Evolutionary conservation across 2,329 filamentous ascomycete genomes (phyloP), one percentile per base, ranked within the genome.

Genomic region (Alternaria rosae): DNA sequence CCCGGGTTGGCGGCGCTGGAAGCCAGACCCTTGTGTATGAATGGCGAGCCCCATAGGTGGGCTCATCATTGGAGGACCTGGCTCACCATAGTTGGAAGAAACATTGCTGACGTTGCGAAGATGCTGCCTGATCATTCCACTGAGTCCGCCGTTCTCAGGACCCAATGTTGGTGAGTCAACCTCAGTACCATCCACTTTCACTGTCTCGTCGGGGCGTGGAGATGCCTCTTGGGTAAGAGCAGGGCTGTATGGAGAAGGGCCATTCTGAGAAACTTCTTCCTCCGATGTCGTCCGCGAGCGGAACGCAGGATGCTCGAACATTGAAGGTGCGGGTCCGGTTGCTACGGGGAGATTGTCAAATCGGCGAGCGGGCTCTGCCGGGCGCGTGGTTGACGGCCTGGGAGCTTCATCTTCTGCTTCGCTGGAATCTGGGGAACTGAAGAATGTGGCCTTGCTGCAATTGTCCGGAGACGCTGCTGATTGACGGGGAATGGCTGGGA

Each of bases 91-190:
- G 25, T 95, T 85, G 0, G 93, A 96, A 1, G 94, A 98, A 13
- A 88, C 86, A 61, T 90, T 90, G 80, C 94, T 98, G 66, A 90
- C 88, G 32, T 88, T 88, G 53, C 95, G 89, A 42, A 98, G 82
- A 82, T 98, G 95, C 64, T 94, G 90, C 30, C 91, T 88, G 47
- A 97, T 89, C 83, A 97, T 87, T 2, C 91, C 91, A 71, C 90
- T 94, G 15, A 97, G 83, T 1, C 92, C 93, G 17, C 77, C 67
- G 38, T 82, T 81, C 15, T 83, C 83, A 0, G 91, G 90, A 2
- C 91, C 91, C 6, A 97, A 81, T 0, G 92, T 96, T 1, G 94
- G 93, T 0, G 93, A 97, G 71, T 97, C 92, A 20, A 81, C 55
- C n/a, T 77, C 78, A 7, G 61, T 57, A 32, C 70, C 72, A 21